Percentiles rank a stretch among this genome's conserved stretches.
phyloP scores from a whole-genome alignment of 441 rosid species.

The Populus hybrid region DNA sequence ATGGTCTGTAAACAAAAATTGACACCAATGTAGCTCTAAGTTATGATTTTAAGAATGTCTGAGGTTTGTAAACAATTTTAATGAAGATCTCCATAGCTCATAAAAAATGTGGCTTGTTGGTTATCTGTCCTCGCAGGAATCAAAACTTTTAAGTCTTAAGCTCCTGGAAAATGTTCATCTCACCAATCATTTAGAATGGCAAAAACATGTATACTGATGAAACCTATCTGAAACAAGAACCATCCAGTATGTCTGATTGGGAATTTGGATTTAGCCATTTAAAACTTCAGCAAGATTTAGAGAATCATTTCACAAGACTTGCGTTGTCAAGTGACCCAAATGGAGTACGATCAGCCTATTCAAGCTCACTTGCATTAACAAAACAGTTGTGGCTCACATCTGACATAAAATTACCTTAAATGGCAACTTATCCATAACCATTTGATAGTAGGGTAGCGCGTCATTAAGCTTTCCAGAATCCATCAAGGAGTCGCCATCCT shows the following conservation, averaged over 20 bases:
- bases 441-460: conserved; percentile 61
- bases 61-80: not conserved
- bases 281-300: not conserved
- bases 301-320: not conserved
- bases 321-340: not conserved
- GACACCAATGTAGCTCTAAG: not conserved
- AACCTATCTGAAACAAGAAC: not conserved
- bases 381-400: not conserved
- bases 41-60: not conserved
- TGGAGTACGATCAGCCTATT: not conserved
- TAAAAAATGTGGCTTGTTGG: not conserved
- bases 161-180: not conserved
- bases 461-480: conserved; percentile 75
- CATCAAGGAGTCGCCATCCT: conserved; percentile 74
- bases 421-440: conserved; percentile 60
- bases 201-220: not conserved
- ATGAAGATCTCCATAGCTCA: not conserved
- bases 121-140: not conserved
- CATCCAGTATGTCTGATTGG: not conserved
- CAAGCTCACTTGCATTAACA: not conserved
- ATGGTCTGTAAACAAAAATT: not conserved
- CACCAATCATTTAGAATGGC: not conserved
- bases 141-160: not conserved
- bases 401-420: conserved; percentile 54
- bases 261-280: not conserved